Base-by-base conservation (phyloP, 306 rosid genomes). In the Vachellia pachyceras region DNA sequence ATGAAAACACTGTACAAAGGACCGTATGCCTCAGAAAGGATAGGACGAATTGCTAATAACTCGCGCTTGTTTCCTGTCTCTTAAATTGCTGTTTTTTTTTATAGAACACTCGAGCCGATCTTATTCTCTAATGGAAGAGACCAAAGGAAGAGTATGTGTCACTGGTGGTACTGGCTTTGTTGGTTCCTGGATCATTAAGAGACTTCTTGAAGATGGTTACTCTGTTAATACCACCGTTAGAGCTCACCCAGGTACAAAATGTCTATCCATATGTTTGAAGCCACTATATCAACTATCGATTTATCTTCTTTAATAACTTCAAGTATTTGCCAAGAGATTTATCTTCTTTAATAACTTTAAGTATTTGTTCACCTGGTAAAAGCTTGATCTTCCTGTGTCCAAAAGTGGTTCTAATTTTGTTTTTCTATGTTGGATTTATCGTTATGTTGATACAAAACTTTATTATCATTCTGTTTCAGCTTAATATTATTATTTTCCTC, bases 151-250 rank as follows among this genome's bases (percentile, higher is more conserved):
- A 58, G 84, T 89, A 0, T 87, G 93, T 82, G 91, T 86, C 6
- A 86, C 90, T 1, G 90, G 90, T 35, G 93, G 90, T 4, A 86
- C 90, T 3, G 90, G 93, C 25, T 90, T 69, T 42, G 20, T 87
- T 58, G 91, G 80, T 33, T 90, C 91, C 63, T 90, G 91, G 90
- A 36, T 87, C 42, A 72, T 90, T 71, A 75, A 75, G 82, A 84
- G 70, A 69, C 90, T 90, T 69, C 91, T 90, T 78, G 83, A 86
- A 20, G 76, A 75, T 46, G 93, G 93, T 8, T 90, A 87, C 78
- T 36, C 57, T 45, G 91, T 90, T 41, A 86, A 75, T 17, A 80
- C 93, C 42, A 90, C 91, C 1, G 44, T 90, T 23, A 70, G 90
- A 86, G 77, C 90, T 5, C 69, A 58, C 47, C 77, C 91, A 55